phyloP scores from a whole-genome alignment of 345 rosid genomes.

The Sonneratia caseolaris region DNA sequence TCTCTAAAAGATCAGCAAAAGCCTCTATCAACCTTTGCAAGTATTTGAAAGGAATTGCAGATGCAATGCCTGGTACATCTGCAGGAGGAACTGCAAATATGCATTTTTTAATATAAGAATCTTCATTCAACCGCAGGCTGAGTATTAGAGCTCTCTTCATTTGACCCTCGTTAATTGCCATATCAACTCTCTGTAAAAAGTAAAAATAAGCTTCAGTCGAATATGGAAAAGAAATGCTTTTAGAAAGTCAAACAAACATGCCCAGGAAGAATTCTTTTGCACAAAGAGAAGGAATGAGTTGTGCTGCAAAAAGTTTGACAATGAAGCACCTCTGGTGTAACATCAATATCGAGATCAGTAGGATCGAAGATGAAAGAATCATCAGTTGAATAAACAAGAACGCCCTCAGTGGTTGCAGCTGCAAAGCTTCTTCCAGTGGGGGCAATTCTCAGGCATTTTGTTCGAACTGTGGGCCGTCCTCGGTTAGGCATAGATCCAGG shows the following conservation, averaged over 20 bases:
- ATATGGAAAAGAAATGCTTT: not conserved
- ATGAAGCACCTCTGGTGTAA: constrained; percentile 79
- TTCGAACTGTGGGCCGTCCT: constrained; percentile 70
- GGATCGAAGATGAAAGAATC: constrained; percentile 94
- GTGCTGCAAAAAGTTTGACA: not conserved
- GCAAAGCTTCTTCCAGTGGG: constrained; percentile 91
- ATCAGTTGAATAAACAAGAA: constrained; percentile 74
- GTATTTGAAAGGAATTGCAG: constrained; percentile 54
- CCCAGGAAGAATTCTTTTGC: not conserved
- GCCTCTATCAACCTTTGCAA: constrained; percentile 80
- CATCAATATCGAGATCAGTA: constrained; percentile 93
- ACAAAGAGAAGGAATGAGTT: not conserved
- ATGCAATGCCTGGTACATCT: constrained; percentile 61
- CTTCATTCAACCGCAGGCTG: constrained; percentile 92
- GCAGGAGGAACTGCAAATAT: constrained; percentile 63
- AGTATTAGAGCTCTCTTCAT: constrained; percentile 63
- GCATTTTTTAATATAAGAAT: constrained; percentile 59
- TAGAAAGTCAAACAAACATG: not conserved
- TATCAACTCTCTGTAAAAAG: constrained; percentile 61
- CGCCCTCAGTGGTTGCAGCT: constrained; percentile 98
- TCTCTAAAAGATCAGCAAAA: constrained; percentile 68
- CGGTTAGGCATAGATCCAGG: constrained; percentile 84
- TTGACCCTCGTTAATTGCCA: constrained; percentile 53
- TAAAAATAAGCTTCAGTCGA: not conserved
- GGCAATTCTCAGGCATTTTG: constrained; percentile 77